These are phyloP conservation scores for Acacia pycnantha DNA, from an alignment of 331 rosid species.

Conservation along the genomic window DNA sequence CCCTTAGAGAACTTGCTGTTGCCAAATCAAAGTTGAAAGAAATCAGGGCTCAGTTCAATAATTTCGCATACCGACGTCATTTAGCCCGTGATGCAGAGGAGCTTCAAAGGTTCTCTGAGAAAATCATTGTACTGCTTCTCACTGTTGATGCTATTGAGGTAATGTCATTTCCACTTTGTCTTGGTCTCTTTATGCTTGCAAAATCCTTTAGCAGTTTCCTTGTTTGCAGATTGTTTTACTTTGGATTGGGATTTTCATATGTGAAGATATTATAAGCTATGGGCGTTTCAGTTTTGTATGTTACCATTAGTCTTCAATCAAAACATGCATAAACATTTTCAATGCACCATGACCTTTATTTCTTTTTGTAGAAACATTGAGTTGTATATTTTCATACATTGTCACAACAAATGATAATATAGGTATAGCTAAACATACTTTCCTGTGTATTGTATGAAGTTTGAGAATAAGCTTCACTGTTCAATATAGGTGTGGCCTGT, in stretches of 20 bases:
- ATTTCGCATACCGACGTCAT: constrained; percentile 48
- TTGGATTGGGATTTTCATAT: neutral
- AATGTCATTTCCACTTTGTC: neutral
- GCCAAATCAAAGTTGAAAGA: constrained; percentile 72
- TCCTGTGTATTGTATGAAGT: neutral
- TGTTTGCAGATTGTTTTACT: neutral
- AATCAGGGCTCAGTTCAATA: constrained; percentile 54
- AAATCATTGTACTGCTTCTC: constrained; percentile 65
- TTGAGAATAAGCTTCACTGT: neutral
- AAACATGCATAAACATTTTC: neutral
- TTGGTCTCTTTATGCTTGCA: neutral
- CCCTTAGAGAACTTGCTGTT: constrained; percentile 61
- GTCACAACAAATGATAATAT: neutral
- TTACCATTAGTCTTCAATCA: neutral
- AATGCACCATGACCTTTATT: neutral
- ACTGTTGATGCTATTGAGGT: constrained; percentile 80
- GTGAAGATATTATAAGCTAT: neutral
- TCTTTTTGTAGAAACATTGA: neutral
- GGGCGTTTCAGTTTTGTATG: neutral
- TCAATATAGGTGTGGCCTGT: neutral
- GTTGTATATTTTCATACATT: neutral
- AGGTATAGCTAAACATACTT: neutral
- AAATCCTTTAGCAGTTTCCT: neutral
- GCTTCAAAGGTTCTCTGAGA: constrained; percentile 66
- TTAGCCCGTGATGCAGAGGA: constrained; percentile 53